Conservation (phyloP, 2,329 filamentous ascomycete genomes). For the Aspergillus felis region DNA sequence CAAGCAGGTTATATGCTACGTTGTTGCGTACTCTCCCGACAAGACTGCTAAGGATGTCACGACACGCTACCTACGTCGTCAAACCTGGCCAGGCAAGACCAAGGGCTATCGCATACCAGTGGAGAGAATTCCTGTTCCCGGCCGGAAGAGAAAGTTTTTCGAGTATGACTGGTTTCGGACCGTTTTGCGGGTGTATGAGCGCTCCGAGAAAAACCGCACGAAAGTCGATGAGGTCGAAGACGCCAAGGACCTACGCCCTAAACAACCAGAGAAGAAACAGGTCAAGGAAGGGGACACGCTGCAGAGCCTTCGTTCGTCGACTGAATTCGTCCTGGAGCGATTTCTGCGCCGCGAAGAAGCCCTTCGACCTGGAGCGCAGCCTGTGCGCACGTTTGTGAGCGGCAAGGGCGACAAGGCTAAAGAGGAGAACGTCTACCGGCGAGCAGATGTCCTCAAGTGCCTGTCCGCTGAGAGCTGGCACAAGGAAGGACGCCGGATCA, state of each 20-base stretch:
- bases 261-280: slow-evolving; percentile 66
- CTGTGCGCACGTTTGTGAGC: slow-evolving; percentile 70
- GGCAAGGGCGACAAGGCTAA: slow-evolving; percentile 70
- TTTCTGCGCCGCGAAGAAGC: slow-evolving; percentile 93
- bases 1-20: slow-evolving; percentile 86
- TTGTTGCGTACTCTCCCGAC: slow-evolving; percentile 76
- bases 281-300: slow-evolving; percentile 76
- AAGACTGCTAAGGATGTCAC: slow-evolving; percentile 94
- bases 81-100: slow-evolving; percentile 79
- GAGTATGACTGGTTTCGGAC: slow-evolving; percentile 85
- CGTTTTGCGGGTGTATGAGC: slow-evolving; percentile 69
- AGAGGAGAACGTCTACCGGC: slow-evolving; percentile 74
- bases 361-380: slow-evolving; percentile 62
- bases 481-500: slow-evolving; percentile 82
- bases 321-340: slow-evolving; percentile 78
- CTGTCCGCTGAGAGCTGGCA: slow-evolving; percentile 97
- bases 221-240: slow-evolving; percentile 78
- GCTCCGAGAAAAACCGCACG: slow-evolving; percentile 54
- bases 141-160: slow-evolving; percentile 71
- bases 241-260: slow-evolving; percentile 67
- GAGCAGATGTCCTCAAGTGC: slow-evolving; percentile 76
- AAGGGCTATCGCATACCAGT: slow-evolving; percentile 75
- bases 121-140: slow-evolving; percentile 77
- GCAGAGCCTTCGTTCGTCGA: slow-evolving; percentile 81
- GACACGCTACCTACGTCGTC: slow-evolving; percentile 78